Base-by-base conservation (phyloP, 2,329 filamentous ascomycete genomes). In the Botrytis deweyae region DNA sequence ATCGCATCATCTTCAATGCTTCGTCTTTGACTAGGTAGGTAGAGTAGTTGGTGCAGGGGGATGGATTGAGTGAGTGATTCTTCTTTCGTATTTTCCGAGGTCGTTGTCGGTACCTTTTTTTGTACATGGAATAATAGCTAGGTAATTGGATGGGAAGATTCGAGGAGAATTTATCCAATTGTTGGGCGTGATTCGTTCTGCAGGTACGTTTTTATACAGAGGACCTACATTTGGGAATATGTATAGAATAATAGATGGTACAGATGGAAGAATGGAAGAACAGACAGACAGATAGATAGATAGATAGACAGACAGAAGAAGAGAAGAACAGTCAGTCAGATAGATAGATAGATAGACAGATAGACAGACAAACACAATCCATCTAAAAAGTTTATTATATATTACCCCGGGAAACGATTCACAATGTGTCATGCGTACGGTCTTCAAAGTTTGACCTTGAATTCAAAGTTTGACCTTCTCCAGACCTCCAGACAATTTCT, bases 71-170 rank as follows among this genome's bases (percentile, higher is more conserved):
- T 33, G 33, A 33, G 33, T 33, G 33, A 4, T 10, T 20, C 12
- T 20, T 25, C 8, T 16, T 29, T 16, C 46, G 25, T 14, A 16
- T 16, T 14, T n/a, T 5, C 49, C 49, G 25, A 55, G 49, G 25
- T 55, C 6, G 14, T n/a, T 6, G 49, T 55, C 14, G 49, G 25
- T 55, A 55, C 25, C 49, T 55, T 55, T 55, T 14, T 14, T n/a
- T 0, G 5, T 16, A 55, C 12, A 16, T 55, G 2, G 49, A 7
- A n/a, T n/a, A 0, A 3, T 55, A 3, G 1, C 12, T 16, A 5
- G 49, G 49, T 16, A 3, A 55, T 55, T n/a, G 49, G 38, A 46
- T n/a, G 8, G 10, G 10, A 14, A 7, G 4, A 36, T 20, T 65
- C 20, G 5, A 65, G 42, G 33, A 29, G 33, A 4, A 38, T 6